phyloP scores from a whole-genome alignment of 306 rosid species.

The Quercus agrifolia region DNA sequence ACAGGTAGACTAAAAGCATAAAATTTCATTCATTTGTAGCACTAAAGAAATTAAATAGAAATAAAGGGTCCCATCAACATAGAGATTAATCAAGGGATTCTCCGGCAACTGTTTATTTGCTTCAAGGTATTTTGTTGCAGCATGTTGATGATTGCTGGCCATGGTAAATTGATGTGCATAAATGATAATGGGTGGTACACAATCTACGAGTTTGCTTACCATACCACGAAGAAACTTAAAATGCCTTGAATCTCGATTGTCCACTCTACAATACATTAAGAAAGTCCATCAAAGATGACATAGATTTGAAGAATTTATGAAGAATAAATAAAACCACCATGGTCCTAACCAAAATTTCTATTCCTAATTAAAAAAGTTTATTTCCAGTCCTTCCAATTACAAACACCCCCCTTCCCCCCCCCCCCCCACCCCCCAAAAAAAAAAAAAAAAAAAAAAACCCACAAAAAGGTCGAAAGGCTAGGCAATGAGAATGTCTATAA shows the following conservation, averaged over 20 bases:
- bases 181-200: constrained; percentile 76
- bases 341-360: background rate
- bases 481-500: background rate
- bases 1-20: constrained; percentile 1
- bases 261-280: constrained; percentile 49
- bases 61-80: constrained; percentile 61
- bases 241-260: constrained; percentile 72
- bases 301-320: background rate
- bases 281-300: background rate
- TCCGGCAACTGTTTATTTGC: constrained; percentile 74
- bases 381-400: background rate
- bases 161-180: constrained; percentile 70
- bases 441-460: no score
- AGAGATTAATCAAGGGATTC: constrained; percentile 76
- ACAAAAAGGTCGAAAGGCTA: background rate
- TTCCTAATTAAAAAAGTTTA: background rate
- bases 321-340: background rate
- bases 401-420: background rate
- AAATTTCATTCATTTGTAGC: constrained; percentile 3
- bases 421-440: no score
- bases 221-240: constrained; percentile 59
- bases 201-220: constrained; percentile 60
- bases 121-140: constrained; percentile 86
- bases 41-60: background rate
- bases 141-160: constrained; percentile 83